These are phyloP conservation scores for Cyamopsis tetragonoloba DNA, from an alignment of 306 rosid genomes.

Conservation along the genomic window DNA sequence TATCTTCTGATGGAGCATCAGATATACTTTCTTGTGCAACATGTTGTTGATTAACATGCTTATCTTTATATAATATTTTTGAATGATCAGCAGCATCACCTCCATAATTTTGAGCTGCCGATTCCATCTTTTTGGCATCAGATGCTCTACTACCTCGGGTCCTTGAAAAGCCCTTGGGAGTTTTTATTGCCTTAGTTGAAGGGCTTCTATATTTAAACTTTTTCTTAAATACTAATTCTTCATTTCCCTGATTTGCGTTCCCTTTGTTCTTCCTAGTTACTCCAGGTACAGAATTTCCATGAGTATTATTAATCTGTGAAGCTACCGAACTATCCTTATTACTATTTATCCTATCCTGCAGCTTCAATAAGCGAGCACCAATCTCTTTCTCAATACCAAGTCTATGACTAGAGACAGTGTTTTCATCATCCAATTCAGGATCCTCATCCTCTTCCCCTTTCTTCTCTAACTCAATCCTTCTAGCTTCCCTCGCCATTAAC, in stretches of 20 bases:
- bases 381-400: slow-evolving; percentile 62
- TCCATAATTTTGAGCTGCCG: slow-evolving; percentile 19
- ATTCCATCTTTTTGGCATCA: slow-evolving; percentile 20
- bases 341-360: slow-evolving; percentile 47
- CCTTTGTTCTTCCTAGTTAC: slow-evolving; percentile 12
- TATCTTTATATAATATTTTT: slow-evolving; percentile 3
- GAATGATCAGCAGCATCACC: slow-evolving; percentile 22
- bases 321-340: slow-evolving; percentile 31
- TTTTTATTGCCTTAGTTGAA: slow-evolving; percentile 31
- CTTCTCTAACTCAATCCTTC: slow-evolving; percentile 50
- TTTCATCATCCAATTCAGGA: slow-evolving; percentile 30
- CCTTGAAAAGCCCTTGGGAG: slow-evolving; percentile 66
- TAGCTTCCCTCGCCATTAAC: slow-evolving; percentile 65
- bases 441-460: slow-evolving; percentile 22
- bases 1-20: slow-evolving; percentile 17
- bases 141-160: slow-evolving; percentile 21
- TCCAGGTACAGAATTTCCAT: slow-evolving; percentile 32
- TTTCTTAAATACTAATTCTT: slow-evolving; percentile 43
- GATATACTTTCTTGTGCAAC: slow-evolving; percentile 15
- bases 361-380: slow-evolving; percentile 41
- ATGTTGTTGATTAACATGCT: slow-evolving; percentile 20
- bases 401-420: slow-evolving; percentile 24
- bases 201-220: slow-evolving; percentile 50
- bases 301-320: slow-evolving; percentile 14
- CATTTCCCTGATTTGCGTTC: slow-evolving; percentile 36